Evolutionary conservation across 2,329 filamentous ascomycete genomes (phyloP).

Genomic region (Grosmannia clavigera): DNA sequence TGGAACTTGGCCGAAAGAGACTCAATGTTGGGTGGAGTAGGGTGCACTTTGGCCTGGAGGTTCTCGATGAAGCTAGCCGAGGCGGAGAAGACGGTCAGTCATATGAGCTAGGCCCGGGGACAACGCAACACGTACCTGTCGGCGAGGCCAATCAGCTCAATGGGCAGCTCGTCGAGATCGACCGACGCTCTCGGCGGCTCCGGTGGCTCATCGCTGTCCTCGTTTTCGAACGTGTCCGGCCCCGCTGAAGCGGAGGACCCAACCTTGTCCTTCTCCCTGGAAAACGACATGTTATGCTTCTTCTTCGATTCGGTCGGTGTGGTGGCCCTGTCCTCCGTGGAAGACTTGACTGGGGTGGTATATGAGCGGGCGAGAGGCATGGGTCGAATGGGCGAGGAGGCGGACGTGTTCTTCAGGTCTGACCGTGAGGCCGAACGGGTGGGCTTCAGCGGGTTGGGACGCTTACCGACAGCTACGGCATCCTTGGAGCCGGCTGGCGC

Average conservation of each 20-base stretch:
- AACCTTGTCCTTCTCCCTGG: constrained; percentile 14
- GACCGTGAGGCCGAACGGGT: constrained; percentile 17
- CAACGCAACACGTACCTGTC: constrained; percentile 50
- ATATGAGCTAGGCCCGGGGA: background rate
- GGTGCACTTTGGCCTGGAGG: constrained; percentile 73
- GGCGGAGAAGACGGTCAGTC: background rate
- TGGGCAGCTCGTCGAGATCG: constrained; percentile 79
- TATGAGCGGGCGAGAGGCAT: background rate
- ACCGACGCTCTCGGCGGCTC: constrained; percentile 44
- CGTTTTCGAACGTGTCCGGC: constrained; percentile 37
- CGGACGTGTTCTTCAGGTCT: constrained; percentile 5
- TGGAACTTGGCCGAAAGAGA: constrained; percentile 80
- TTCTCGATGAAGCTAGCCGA: constrained; percentile 72
- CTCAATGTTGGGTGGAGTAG: constrained; percentile 71
- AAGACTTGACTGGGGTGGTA: constrained; percentile 2
- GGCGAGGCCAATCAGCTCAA: constrained; percentile 81
- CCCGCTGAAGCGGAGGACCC: constrained; percentile 12
- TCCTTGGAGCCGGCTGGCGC: constrained; percentile 15
- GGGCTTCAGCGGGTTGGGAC: constrained; percentile 17
- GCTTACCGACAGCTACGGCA: constrained; percentile 11
- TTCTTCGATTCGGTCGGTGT: background rate
- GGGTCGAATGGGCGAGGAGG: background rate
- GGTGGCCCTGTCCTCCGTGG: background rate
- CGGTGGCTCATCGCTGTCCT: constrained; percentile 30
- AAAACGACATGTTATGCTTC: background rate